Evolutionary conservation across 2,329 filamentous ascomycete genomes (phyloP).

Genomic region (Apiospora kogelbergensis): DNA sequence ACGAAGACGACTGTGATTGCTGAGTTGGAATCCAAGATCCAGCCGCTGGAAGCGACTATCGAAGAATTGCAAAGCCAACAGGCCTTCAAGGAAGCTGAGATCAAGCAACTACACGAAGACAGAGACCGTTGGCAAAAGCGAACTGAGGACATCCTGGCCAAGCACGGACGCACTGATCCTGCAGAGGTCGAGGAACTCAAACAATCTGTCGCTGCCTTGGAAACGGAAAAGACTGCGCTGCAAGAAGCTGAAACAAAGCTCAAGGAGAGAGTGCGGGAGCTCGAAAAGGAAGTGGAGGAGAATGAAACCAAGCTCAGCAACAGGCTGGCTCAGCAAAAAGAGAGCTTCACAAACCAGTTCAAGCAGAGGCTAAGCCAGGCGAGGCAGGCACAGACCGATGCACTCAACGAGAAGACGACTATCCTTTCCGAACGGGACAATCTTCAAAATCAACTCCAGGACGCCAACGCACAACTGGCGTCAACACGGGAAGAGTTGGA

Average conservation of each 20-base stretch:
- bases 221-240: constrained; percentile 62
- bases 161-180: constrained; percentile 93
- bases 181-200: constrained; percentile 90
- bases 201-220: constrained; percentile 66
- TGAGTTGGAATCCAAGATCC: constrained; percentile 71
- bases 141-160: constrained; percentile 91
- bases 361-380: constrained; percentile 51
- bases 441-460: constrained; percentile 50
- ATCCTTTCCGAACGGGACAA: constrained; percentile 51
- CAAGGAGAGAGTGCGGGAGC: constrained; percentile 52
- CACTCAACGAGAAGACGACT: constrained; percentile 46
- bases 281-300: constrained; percentile 51
- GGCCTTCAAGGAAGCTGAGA: constrained; percentile 80
- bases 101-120: constrained; percentile 86
- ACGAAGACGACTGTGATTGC: constrained; percentile 76
- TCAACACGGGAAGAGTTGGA: constrained; percentile 54
- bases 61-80: constrained; percentile 80
- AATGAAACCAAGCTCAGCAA: constrained; percentile 42
- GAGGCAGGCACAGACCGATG: background rate
- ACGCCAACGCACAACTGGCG: constrained; percentile 40
- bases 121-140: constrained; percentile 95
- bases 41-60: constrained; percentile 79
- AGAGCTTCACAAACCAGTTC: constrained; percentile 60
- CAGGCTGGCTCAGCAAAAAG: constrained; percentile 18
- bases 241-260: constrained; percentile 51